Conservation (phyloP, 257 asterid genomes). For the Plantago major region DNA sequence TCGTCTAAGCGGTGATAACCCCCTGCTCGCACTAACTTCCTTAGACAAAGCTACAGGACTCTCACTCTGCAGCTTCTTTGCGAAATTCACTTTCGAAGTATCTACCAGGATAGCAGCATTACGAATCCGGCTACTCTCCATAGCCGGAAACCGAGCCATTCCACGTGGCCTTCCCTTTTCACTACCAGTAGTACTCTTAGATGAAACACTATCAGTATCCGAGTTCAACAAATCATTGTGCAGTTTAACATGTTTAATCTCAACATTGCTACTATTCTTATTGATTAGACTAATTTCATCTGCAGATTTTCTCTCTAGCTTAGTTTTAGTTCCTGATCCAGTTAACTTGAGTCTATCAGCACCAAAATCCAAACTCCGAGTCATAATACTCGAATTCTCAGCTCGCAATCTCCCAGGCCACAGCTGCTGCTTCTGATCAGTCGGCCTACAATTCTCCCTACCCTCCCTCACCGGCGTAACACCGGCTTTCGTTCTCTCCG, state of each 20-base stretch:
- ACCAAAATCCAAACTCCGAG: conserved; percentile 67
- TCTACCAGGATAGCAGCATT: conserved; percentile 39
- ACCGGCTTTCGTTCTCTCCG: conserved; percentile 58
- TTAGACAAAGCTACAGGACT: conserved; percentile 50
- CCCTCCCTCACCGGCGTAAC: conserved; percentile 55
- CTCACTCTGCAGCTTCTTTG: conserved; percentile 39
- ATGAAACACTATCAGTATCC: conserved; percentile 63
- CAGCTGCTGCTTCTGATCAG: conserved; percentile 54
- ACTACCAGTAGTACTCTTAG: conserved; percentile 40
- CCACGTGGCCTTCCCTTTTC: conserved; percentile 45
- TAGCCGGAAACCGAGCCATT: conserved; percentile 48
- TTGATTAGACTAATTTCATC: conserved; percentile 25
- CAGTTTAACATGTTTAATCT: neutral
- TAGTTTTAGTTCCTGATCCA: conserved; percentile 46
- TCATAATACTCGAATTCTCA: conserved; percentile 42
- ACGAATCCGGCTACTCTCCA: conserved; percentile 37
- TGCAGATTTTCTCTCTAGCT: conserved; percentile 27
- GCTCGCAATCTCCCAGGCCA: conserved; percentile 85
- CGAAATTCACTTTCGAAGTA: conserved; percentile 37
- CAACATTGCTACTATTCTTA: conserved; percentile 8
- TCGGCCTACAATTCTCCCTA: conserved; percentile 46
- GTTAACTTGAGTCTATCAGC: conserved; percentile 30
- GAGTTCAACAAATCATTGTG: conserved; percentile 31
- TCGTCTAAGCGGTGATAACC: conserved; percentile 71
- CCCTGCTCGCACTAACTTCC: conserved; percentile 31